These are phyloP conservation scores for Heritiera littoralis DNA, from an alignment of 345 rosid species.

Conservation along the genomic window DNA sequence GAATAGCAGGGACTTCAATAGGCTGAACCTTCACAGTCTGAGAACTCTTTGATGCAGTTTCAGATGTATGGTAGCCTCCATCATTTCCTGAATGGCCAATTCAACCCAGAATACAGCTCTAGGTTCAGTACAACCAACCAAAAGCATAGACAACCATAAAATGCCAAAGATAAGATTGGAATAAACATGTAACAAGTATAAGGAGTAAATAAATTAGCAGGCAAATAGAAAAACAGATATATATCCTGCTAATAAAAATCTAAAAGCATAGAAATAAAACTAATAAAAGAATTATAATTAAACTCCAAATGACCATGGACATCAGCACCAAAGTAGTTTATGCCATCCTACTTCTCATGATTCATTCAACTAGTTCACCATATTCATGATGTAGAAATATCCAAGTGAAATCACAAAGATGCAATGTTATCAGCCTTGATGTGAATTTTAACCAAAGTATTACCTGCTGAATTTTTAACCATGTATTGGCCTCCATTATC, in stretches of 20 bases:
- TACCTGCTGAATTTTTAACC: constrained; percentile 68
- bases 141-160: background rate
- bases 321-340: background rate
- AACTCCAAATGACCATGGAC: background rate
- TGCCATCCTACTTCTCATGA: background rate
- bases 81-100: constrained; percentile 40
- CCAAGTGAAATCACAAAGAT: background rate
- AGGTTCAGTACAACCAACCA: background rate
- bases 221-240: background rate
- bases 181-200: background rate
- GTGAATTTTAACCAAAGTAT: constrained; percentile 1
- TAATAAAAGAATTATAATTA: background rate
- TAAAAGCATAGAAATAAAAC: background rate
- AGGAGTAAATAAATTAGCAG: background rate
- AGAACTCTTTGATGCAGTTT: constrained; percentile 51
- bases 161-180: background rate
- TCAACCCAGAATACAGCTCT: background rate
- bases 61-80: constrained; percentile 52
- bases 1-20: constrained; percentile 64
- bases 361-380: background rate
- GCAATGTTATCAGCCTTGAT: background rate
- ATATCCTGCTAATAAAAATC: background rate
- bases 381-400: background rate
- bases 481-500: constrained; percentile 63
- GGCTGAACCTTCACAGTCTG: constrained; percentile 65